Evolutionary conservation across 2,329 filamentous ascomycete genomes (phyloP), one percentile per base, ranked within the genome.

Genomic region (Aspergillus pseudotamarii): DNA sequence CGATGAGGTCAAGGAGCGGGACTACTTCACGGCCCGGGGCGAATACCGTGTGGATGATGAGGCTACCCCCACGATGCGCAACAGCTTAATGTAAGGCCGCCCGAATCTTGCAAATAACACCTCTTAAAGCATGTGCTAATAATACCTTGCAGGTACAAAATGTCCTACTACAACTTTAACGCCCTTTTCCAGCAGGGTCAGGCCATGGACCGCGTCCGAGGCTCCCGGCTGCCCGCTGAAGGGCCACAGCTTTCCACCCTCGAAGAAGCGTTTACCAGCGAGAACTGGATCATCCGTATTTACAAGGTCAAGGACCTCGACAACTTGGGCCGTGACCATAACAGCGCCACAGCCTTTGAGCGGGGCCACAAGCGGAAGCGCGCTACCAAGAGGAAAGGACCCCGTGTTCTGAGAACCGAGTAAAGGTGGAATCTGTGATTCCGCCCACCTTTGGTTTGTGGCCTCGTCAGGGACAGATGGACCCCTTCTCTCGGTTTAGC

Each of bases 221-320:
- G 89, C 68, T 86, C 87, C 43, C 88, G 87, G 64, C 83, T 98
- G 58, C 96, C 95, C n/a, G 88, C 92, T 14, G 86, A 93, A 69
- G 90, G 92, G 1, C 95, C 95, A 10, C 87, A 91, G 65, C 89
- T 99, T 63, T 93, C 91, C 80, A 95, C 91, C 5, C 81, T 99
- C 54, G 95, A 99, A 78, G 95, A 99, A 82, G 95, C 95, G 11
- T 99, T 96, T 79, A 99, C 96, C 60, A 97, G 93, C 75, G 95
- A 99, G 85, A 99, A 99, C 86, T 99, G 95, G 95, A 99, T 99
- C 79, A 98, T 99, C 77, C 88, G 95, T 68, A 97, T 99, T 75
- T 99, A 97, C 86, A 99, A 99, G 86, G 95, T 99, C 82, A 99
- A 99, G 84, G 94, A 97, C 73, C 89, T 97, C 64, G 95, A 99